phyloP scores from a whole-genome alignment of 345 rosid genomes.

The Populus euphratica region DNA sequence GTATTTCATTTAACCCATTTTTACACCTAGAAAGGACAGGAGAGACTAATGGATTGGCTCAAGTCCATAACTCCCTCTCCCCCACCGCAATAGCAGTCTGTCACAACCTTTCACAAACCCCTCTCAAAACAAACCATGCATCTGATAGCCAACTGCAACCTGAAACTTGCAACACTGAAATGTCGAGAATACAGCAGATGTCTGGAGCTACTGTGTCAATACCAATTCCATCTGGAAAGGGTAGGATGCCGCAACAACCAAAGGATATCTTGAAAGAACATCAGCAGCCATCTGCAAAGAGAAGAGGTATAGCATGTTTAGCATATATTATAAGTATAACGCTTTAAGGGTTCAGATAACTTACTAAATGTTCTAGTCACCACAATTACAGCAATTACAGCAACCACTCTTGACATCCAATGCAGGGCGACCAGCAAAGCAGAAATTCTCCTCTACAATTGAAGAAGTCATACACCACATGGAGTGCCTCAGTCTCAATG shows the following conservation, averaged over 20 bases:
- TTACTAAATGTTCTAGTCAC: constrained; percentile 14
- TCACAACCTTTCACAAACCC: constrained; percentile 29
- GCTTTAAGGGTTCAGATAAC: constrained; percentile 6
- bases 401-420: constrained; percentile 19
- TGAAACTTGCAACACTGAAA: constrained; percentile 10
- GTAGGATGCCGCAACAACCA: constrained; percentile 29
- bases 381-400: constrained; percentile 2
- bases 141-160: constrained; percentile 17
- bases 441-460: constrained; percentile 22
- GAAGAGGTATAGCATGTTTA: constrained; percentile 37
- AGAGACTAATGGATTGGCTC: constrained; percentile 6
- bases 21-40: constrained; percentile 17
- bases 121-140: constrained; percentile 28
- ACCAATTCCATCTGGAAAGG: constrained; percentile 21
- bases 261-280: constrained; percentile 14
- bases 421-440: constrained; percentile 37
- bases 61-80: constrained; percentile 21
- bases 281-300: constrained; percentile 22
- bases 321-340: constrained; percentile 6
- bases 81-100: constrained; percentile 10
- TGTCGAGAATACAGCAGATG: constrained; percentile 27
- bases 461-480: constrained; percentile 48
- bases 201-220: constrained; percentile 20
- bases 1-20: not conserved
- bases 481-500: constrained; percentile 42